Evolutionary conservation across 1,139 yeast species (phyloP), one percentile per base, ranked within the genome.

Genomic region (Diutina rugosa): DNA sequence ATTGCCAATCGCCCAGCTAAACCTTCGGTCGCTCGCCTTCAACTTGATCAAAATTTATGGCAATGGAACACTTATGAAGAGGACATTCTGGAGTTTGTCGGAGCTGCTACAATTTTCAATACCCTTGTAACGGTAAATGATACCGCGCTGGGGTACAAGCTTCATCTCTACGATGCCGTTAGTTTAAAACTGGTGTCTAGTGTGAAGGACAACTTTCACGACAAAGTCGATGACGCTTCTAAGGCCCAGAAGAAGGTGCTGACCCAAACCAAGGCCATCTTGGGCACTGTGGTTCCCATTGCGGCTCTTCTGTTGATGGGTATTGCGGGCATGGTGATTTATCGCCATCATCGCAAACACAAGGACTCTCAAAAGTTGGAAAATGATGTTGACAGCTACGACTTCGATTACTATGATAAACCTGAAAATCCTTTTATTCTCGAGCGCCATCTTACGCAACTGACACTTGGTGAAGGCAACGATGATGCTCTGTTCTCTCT

Each of bases 401-500:
- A 71, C 56, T 76, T 72, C 18, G 66, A 65, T 54, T 70, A 66
- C 59, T 61, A 59, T 46, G 69, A 65, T 10, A 56, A 55, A 44
- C 41, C 46, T 47, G 60, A 61, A 12, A 6, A 48, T 58, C n/a
- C 54, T 10, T 35, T 32, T 55, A 7, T 55, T 56, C 46, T 53
- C 49, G 47, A 38, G 59, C 61, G 32, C 55, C 41, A n/a, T 45
- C 44, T 38, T 38, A 55, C 18, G 16, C 21, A 46, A 32, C 53
- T 14, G 46, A 54, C 46, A 16, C n/a, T 54, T 51, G 72, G 70
- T 58, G 84, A 80, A 61, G 71, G 78, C 14, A 64, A 68, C 52
- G 70, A 65, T 14, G 66, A 56, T 12, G 64, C 64, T 1, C 64
- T 67, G 32, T 62, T 81, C 29, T 76, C 74, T 58, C 78, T 82